A percentile compares a stretch with the other conserved stretches of the same genome.
Evolutionary conservation across 116 monocot species (phyloP).

Genomic region (Dioscorea cayenensis): DNA sequence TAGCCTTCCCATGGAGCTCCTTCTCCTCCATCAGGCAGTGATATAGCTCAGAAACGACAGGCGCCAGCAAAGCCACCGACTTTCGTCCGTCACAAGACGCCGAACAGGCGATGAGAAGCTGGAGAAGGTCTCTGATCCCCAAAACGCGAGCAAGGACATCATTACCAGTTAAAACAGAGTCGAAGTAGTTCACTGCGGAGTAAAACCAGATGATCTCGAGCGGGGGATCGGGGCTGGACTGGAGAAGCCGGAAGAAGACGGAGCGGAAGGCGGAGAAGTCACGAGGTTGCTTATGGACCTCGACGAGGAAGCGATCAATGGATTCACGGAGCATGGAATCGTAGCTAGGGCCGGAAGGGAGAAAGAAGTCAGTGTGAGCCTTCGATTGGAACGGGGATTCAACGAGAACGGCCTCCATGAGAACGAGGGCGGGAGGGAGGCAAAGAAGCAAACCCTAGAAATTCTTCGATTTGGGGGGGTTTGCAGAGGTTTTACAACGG

Average conservation of each 20-base stretch:
- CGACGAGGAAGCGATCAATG: slow-evolving; percentile 46
- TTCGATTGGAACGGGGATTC: slow-evolving; percentile 27
- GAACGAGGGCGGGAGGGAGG: too few species aligned
- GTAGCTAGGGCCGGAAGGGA: slow-evolving; percentile 13
- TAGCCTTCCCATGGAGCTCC: slow-evolving; percentile 31
- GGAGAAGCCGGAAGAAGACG: slow-evolving; percentile 60
- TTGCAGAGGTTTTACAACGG: background rate
- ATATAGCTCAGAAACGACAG: slow-evolving; percentile 54
- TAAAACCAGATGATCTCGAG: slow-evolving; percentile 82
- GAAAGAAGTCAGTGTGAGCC: slow-evolving; percentile 11
- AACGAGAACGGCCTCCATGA: slow-evolving; percentile 60
- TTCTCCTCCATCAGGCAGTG: slow-evolving; percentile 29
- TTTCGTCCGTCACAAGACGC: slow-evolving; percentile 33
- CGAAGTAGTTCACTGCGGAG: slow-evolving; percentile 59
- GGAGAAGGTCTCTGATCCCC: slow-evolving; percentile 50
- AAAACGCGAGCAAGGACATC: slow-evolving; percentile 18
- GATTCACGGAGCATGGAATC: slow-evolving; percentile 58
- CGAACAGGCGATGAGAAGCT: slow-evolving; percentile 59
- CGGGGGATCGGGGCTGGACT: slow-evolving; percentile 61
- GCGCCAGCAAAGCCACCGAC: slow-evolving; percentile 69
- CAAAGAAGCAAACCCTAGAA: background rate
- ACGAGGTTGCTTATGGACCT: slow-evolving; percentile 22
- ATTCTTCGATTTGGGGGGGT: background rate
- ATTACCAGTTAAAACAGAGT: slow-evolving; percentile 11
- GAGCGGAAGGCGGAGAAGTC: slow-evolving; percentile 64